Base-by-base conservation (phyloP, 73 alveolate genomes). In the Paramecium tetraurelia region DNA sequence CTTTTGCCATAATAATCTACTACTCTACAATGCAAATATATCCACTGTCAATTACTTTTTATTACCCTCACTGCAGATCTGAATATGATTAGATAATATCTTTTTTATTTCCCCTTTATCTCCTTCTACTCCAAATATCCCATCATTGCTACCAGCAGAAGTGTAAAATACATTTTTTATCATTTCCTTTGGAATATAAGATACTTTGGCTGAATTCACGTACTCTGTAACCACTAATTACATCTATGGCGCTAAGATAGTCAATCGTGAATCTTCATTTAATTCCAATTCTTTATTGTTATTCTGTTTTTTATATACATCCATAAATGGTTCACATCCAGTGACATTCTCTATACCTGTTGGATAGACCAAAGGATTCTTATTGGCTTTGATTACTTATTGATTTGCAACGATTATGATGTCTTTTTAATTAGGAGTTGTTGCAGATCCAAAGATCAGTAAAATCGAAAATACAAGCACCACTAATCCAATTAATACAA, bases 41-140 rank as follows among this genome's bases (percentile, higher is more conserved):
- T 75, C 87, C 14, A 75, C 38, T 35, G 41, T 33, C 41, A 40
- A 14, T 36, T 75, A 1, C 3, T 24, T 36, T 75, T 75, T 75
- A 75, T 75, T 21, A 36, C 36, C 87, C 38, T 44, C 87, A 53
- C 69, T 53, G 14, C 87, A 75, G 1, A 75, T 75, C 14, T 75
- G 22, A 31, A 75, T 36, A 16, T 75, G 41, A 4, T 75, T 44
- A 3, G 20, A 31, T 18, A 75, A 75, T 11, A 75, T 31, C 2
- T 33, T 35, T 21, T 29, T 75, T n/a, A 75, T 36, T 33, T 35
- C 87, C 2, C 27, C 36, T 31, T 40, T 21, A 75, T 36, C 59
- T 20, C 87, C 87, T 14, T 75, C 41, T 5, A 75, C 87, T 14
- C 87, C 87, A 33, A 75, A 33, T 14, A 75, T 31, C 9, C 87